phyloP scores from a whole-genome alignment of 805 yeast genomes.

The Monosporozyma yasuniensis region DNA sequence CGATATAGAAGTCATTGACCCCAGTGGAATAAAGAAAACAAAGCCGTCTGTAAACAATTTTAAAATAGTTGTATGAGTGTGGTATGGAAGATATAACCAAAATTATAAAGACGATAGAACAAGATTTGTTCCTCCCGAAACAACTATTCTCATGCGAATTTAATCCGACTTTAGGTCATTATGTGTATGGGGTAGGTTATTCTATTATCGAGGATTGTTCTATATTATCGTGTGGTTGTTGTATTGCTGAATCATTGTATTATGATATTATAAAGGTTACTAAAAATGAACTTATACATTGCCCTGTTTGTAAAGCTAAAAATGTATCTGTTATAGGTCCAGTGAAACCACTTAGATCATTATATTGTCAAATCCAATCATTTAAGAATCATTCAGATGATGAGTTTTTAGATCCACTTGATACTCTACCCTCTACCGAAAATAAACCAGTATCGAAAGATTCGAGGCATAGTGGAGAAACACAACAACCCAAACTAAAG shows the following conservation, averaged over 20 bases:
- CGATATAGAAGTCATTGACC: background rate
- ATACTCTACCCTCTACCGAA: background rate
- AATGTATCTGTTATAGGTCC: slow-evolving; percentile 24
- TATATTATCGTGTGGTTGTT: slow-evolving; percentile 26
- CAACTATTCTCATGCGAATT: slow-evolving; percentile 12
- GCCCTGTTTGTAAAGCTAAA: slow-evolving; percentile 32
- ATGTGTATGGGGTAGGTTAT: slow-evolving; percentile 17
- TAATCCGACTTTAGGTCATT: slow-evolving; percentile 8
- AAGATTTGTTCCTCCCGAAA: slow-evolving; percentile 22
- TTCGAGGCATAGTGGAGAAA: background rate
- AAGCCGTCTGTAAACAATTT: too few species aligned
- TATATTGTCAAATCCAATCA: slow-evolving; percentile 11
- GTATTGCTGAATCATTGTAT: slow-evolving; percentile 16
- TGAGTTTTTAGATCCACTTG: background rate
- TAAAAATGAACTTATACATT: slow-evolving; percentile 12
- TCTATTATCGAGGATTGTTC: slow-evolving; percentile 20
- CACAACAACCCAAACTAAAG: background rate
- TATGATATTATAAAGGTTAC: slow-evolving; percentile 7
- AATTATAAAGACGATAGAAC: slow-evolving; percentile 18
- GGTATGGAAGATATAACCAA: slow-evolving; percentile 6
- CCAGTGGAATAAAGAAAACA: background rate
- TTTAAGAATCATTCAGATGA: background rate
- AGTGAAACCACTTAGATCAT: slow-evolving; percentile 29
- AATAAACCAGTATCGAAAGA: background rate
- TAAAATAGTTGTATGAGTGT: background rate